Percentiles rank a stretch among this genome's conserved stretches.
Evolutionary conservation across 176 grass and related monocot genomes (phyloP).

Genomic region (Oropetium thomaeum): DNA sequence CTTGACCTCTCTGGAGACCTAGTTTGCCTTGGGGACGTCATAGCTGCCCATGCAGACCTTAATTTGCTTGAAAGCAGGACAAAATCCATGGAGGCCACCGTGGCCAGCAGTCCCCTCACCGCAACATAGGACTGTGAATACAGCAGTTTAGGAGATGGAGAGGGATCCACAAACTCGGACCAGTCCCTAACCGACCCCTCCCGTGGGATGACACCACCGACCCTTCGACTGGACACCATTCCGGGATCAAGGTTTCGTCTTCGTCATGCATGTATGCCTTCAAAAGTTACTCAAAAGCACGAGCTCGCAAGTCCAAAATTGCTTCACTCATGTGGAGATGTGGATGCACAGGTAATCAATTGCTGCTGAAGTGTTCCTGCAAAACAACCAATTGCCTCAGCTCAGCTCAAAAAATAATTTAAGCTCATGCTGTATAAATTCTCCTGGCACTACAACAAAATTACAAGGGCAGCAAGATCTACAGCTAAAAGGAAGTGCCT

Average conservation of each 20-base stretch:
- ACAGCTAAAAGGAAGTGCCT: background rate
- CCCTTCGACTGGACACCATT: conserved; percentile 80
- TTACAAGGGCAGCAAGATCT: conserved; percentile 19
- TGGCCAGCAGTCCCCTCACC: conserved; percentile 56
- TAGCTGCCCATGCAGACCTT: conserved; percentile 38
- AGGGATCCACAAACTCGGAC: conserved; percentile 57
- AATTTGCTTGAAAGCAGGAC: conserved; percentile 41
- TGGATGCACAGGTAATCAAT: background rate
- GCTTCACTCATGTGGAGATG: background rate
- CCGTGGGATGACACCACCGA: conserved; percentile 38
- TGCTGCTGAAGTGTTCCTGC: conserved; percentile 26
- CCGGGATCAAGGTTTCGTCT: conserved; percentile 28
- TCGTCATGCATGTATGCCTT: conserved; percentile 37
- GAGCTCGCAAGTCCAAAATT: background rate
- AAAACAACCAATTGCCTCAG: conserved; percentile 19
- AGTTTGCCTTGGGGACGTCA: conserved; percentile 46
- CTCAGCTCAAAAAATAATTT: conserved; percentile 2
- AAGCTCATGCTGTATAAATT: background rate
- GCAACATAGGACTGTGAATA: conserved; percentile 71
- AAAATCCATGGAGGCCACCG: conserved; percentile 47
- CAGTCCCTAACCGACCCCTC: conserved; percentile 57
- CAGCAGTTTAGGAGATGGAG: conserved; percentile 64
- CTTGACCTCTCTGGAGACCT: conserved; percentile 56
- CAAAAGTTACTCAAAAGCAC: conserved; percentile 31
- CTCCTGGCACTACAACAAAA: background rate